Evolutionary conservation across 2,329 filamentous ascomycete genomes (phyloP), one percentile per base, ranked within the genome.

Genomic region (Metarhizium humberi): DNA sequence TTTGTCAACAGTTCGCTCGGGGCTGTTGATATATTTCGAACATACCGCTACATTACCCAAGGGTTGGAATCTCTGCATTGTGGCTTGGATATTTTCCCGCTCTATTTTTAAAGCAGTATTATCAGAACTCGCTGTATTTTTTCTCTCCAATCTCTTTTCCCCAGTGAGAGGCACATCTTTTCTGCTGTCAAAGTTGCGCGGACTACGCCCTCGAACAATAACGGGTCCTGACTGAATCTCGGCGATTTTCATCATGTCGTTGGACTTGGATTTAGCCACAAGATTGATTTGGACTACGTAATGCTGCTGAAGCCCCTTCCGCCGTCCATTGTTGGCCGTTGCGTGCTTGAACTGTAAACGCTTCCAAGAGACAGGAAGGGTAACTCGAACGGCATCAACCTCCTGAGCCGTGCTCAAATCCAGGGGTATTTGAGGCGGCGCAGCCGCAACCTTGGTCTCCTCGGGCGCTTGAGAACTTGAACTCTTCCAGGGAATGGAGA

Each of bases 401-500:
- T 75, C 90, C 75, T 84, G 81, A 20, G 80, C 82, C 32, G 75
- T 73, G 52, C 71, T 69, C 4, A 84, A 67, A 61, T 86, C 82
- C 30, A 86, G 67, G 0, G 77, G 70, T 48, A 82, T 73, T 54
- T 76, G 75, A 0, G 80, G 77, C 40, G 83, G 83, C 3, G 79
- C 72, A 11, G 74, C 66, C 3, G 69, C 75, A 3, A 73, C 71
- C 62, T 78, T 82, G 55, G 70, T 67, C 58, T 77, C 80, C 62
- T 81, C 77, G 18, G 69, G 69, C 2, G 75, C 65, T 64, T 80
- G 69, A 67, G 85, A 63, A 73, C 85, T 64, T 74, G 86, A 65
- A 80, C 76, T 95, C 75, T 96, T 96, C 92, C 92, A 96, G 0
- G 92, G 92, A 50, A 97, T 94, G 0, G 88, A 94, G 57, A 97